Base-by-base conservation (phyloP, 2,329 filamentous ascomycete genomes). In the Dactylellina cionopaga region DNA sequence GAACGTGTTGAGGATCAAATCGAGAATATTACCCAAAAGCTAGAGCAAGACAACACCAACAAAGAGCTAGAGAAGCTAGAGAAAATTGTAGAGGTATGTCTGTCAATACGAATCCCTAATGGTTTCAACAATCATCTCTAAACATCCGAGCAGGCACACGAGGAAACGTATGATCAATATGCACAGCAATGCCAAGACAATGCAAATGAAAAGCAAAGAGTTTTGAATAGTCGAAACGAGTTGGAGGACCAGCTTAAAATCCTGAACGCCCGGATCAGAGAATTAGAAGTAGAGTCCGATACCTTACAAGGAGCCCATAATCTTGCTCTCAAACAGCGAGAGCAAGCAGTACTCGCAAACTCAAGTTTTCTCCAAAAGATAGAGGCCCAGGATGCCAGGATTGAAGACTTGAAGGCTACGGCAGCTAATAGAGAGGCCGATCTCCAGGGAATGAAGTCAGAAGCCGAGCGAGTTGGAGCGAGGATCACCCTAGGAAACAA, bases 1-100 rank as follows among this genome's bases (percentile, higher is more conserved):
- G 82, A 84, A 59, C 74, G 80, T 69, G 76, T 85, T 47, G 77
- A 86, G 29, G 85, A 87, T 59, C 86, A 87, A 44, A 83, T 96
- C 37, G 88, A 92, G 74, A 84, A 82, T 24, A 86, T 87, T 47
- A 85, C 90, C 70, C 89, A 85, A 10, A 81, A 88, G 43, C 85
- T 87, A 17, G 82, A 81, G 84, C 86, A 64, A 81, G 80, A 54
- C 83, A 89, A 2, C 86, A 58, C 88, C 60, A 91, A 92, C 77
- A 88, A 86, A 51, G 84, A 85, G 56, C 81, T 94, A 0, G 85
- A 88, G 46, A 81, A 81, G 10, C 81, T 92, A 1, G 85, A 87
- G 33, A 41, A 27, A 25, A 39, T 15, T 7, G 31, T 64, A 25
- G 51, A 63, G 35, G 58, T 63, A 58, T 11, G 15, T 31, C 4